Evolutionary conservation across 2,329 filamentous ascomycete genomes (phyloP).

Genomic region (Didymella pomorum): DNA sequence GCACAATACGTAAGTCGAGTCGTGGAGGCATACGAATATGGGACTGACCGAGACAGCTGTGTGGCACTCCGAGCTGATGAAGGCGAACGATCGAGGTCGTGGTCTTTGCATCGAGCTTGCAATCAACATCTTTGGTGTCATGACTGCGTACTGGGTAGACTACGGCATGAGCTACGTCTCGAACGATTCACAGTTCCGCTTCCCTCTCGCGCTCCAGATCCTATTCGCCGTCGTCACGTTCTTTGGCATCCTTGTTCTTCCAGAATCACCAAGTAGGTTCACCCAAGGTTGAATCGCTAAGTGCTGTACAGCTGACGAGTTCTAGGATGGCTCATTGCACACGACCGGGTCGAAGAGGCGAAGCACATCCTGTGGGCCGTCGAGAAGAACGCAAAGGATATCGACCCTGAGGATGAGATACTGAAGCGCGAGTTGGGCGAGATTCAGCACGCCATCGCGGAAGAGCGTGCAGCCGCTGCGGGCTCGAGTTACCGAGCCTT

Average conservation of each 20-base stretch:
- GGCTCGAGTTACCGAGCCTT: background rate
- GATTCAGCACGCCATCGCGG: background rate
- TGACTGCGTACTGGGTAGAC: background rate
- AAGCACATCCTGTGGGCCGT: background rate
- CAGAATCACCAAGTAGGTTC: background rate
- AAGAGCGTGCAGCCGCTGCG: background rate
- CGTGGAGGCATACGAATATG: background rate
- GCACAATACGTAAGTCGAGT: background rate
- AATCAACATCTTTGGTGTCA: background rate
- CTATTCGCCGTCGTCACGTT: background rate
- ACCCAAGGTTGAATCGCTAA: background rate
- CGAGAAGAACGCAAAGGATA: background rate
- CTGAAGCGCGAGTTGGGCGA: background rate
- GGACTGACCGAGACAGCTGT: background rate
- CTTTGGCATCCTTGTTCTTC: background rate
- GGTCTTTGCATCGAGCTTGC: background rate
- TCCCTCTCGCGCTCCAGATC: background rate
- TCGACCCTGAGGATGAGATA: background rate
- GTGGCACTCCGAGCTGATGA: background rate
- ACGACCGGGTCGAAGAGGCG: background rate
- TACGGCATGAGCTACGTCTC: background rate
- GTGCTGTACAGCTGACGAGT: background rate
- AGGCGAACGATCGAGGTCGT: background rate
- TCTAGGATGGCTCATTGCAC: background rate
- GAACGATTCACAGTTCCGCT: background rate